Conservation (phyloP, 805 yeast species). For the Wickerhamiella galacta region DNA sequence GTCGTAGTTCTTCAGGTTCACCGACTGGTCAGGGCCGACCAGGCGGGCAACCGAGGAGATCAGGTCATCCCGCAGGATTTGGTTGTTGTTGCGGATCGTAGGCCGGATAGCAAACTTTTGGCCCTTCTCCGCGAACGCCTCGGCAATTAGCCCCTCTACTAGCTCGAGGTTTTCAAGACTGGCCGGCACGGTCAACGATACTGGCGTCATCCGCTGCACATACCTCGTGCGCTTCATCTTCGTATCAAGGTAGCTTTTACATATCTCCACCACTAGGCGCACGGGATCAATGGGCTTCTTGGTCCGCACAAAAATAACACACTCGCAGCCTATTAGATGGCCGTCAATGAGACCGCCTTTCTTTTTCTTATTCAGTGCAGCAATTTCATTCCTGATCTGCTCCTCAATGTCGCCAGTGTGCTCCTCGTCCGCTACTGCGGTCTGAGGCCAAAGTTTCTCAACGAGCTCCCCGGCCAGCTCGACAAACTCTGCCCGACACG, state of each 20-base stretch:
- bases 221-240: constrained; percentile 43
- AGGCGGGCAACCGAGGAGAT: constrained; percentile 53
- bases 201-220: constrained; percentile 67
- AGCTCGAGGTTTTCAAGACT: constrained; percentile 48
- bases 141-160: constrained; percentile 40
- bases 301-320: constrained; percentile 65
- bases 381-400: constrained; percentile 46
- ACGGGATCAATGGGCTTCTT: constrained; percentile 69
- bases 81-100: constrained; percentile 59
- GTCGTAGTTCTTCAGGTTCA: constrained; percentile 67
- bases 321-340: constrained; percentile 22
- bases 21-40: constrained; percentile 59
- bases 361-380: constrained; percentile 32
- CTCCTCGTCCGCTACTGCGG: constrained; percentile 15
- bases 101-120: constrained; percentile 66
- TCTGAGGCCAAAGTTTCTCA: constrained; percentile 15
- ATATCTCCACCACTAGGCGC: constrained; percentile 43
- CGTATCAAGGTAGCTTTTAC: constrained; percentile 39
- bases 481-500: constrained; percentile 13
- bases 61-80: constrained; percentile 53
- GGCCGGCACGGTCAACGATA: constrained; percentile 58
- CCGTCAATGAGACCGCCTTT: constrained; percentile 15
- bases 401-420: constrained; percentile 47
- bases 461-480: constrained; percentile 21
- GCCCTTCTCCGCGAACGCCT: constrained; percentile 36